A percentile compares a stretch with the other conserved stretches of the same genome.
These are phyloP conservation scores for Ganoderma lucidum DNA, from an alignment of 1,284 basidiomycete species.

Conservation along the genomic window DNA sequence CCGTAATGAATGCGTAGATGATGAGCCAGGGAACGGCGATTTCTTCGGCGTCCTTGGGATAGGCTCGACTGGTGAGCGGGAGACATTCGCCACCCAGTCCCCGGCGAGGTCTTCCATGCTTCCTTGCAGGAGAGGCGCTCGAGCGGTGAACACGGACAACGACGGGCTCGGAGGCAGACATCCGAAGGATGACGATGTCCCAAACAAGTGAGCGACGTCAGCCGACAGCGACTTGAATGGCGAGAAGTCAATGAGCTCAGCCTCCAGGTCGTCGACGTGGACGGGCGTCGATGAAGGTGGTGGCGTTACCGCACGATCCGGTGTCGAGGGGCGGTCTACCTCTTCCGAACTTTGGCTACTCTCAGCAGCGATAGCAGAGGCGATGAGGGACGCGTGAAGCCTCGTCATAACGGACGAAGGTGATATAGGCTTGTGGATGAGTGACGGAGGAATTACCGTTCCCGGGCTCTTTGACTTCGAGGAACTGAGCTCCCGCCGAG, in stretches of 20 bases:
- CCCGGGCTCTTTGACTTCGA: neutral
- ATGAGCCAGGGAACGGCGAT: constrained; percentile 14
- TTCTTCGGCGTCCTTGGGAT: constrained; percentile 27
- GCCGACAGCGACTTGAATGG: constrained; percentile 25
- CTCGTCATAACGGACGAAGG: neutral
- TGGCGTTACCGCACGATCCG: constrained; percentile 18
- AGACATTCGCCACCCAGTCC: constrained; percentile 13
- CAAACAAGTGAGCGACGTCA: neutral
- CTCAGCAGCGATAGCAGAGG: constrained; percentile 17
- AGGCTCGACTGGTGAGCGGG: constrained; percentile 10
- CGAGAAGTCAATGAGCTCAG: constrained; percentile 30
- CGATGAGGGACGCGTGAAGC: constrained; percentile 31
- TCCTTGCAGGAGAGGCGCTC: constrained; percentile 25
- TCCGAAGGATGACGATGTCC: constrained; percentile 1
- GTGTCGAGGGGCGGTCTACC: constrained; percentile 14
- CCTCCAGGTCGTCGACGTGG: constrained; percentile 23
- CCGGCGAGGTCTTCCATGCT: constrained; percentile 23
- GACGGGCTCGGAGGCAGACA: constrained; percentile 15
- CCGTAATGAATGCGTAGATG: neutral
- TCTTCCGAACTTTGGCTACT: constrained; percentile 17
- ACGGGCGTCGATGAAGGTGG: constrained; percentile 14
- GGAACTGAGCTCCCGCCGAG: neutral
- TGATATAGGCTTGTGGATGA: neutral
- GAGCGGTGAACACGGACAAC: constrained; percentile 19
- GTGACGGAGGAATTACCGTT: neutral